These are phyloP conservation scores for Solanum corneliomulleri DNA, from an alignment of 257 asterid genomes.

Conservation along the genomic window DNA sequence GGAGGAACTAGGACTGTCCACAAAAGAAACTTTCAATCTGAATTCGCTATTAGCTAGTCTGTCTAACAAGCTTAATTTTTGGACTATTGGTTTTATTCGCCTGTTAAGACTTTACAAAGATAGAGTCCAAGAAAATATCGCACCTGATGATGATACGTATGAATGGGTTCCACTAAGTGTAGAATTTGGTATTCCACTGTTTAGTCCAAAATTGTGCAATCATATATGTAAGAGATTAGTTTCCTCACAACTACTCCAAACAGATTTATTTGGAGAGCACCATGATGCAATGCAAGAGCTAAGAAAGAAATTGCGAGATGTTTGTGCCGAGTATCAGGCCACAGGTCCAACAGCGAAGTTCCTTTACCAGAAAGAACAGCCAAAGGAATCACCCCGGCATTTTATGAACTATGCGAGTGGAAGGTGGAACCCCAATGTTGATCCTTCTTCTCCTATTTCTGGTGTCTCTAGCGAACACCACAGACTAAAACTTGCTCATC, in stretches of 20 bases:
- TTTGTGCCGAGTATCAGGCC: constrained; percentile 85
- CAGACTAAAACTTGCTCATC: constrained; percentile 77
- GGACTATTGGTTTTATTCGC: constrained; percentile 83
- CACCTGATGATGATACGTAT: constrained; percentile 46
- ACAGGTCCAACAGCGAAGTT: constrained; percentile 85
- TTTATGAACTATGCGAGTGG: constrained; percentile 97
- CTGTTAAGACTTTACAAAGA: constrained; percentile 71
- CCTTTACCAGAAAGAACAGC: constrained; percentile 86
- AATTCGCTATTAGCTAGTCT: constrained; percentile 49
- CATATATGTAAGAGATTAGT: constrained; percentile 73
- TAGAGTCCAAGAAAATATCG: constrained; percentile 35
- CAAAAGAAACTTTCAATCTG: constrained; percentile 46
- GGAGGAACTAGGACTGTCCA: constrained; percentile 67
- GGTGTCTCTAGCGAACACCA: constrained; percentile 85
- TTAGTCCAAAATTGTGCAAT: constrained; percentile 86
- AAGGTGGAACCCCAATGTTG: constrained; percentile 87
- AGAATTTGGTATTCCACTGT: constrained; percentile 91
- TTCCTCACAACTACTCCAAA: constrained; percentile 78
- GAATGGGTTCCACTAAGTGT: constrained; percentile 95
- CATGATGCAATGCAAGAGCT: constrained; percentile 89
- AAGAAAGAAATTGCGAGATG: constrained; percentile 61
- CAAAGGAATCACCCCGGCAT: constrained; percentile 45
- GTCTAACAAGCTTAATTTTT: constrained; percentile 61
- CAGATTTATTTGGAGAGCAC: constrained; percentile 63
- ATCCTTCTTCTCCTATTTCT: constrained; percentile 97